Conservation (phyloP, 2,329 filamentous ascomycete species). For the Dendryphion nanum region DNA sequence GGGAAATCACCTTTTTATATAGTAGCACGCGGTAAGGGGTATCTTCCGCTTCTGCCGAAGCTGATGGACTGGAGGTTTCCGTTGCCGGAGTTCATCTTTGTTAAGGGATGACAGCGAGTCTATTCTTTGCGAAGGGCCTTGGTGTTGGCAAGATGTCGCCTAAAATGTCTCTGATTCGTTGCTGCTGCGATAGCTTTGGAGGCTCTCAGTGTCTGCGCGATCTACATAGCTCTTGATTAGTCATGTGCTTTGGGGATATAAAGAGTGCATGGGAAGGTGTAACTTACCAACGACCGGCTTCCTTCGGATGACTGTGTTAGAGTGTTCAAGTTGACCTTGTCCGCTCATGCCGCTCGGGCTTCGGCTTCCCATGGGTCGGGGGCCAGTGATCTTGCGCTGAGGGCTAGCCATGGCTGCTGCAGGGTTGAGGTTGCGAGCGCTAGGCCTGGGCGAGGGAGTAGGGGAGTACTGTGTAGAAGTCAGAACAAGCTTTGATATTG, state of each 20-base stretch:
- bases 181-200: conserved; percentile 34
- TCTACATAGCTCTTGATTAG: conserved; percentile 1
- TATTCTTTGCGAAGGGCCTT: not conserved
- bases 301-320: conserved; percentile 35
- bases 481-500: conserved; percentile 9
- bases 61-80: too few relatives aligned
- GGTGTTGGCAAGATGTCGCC: not conserved
- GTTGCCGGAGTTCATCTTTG: not conserved
- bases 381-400: conserved; percentile 48
- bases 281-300: conserved; percentile 36
- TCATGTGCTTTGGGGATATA: not conserved
- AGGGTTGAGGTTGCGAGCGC: conserved; percentile 22
- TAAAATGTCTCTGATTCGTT: conserved; percentile 39
- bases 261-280: not conserved
- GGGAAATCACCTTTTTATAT: not conserved
- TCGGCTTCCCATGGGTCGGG: conserved; percentile 47
- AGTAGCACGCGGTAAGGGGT: too few relatives aligned
- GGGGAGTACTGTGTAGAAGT: conserved; percentile 26
- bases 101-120: not conserved
- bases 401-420: conserved; percentile 22
- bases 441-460: conserved; percentile 31
- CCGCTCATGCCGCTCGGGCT: conserved; percentile 44
- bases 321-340: conserved; percentile 23
- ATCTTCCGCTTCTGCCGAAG: too few relatives aligned
- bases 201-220: conserved; percentile 27